Percentiles rank a stretch among this genome's conserved stretches.
Evolutionary conservation across 2,329 filamentous ascomycete species (phyloP).

Genomic region (Cordyceps fumosorosea): DNA sequence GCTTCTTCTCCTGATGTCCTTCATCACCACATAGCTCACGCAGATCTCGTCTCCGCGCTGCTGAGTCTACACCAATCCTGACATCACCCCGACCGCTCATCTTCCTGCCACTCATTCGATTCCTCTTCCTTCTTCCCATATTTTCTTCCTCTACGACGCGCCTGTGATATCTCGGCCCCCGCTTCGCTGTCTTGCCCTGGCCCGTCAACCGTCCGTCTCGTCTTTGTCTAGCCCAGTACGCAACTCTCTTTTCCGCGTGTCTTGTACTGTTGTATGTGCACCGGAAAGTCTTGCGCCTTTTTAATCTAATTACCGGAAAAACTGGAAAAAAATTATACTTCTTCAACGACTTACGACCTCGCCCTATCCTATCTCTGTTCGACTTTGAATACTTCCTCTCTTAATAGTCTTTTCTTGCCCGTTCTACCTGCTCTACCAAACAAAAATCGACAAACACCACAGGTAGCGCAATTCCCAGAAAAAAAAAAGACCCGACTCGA

Average conservation of each 20-base stretch:
- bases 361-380: not conserved
- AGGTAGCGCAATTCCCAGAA: not conserved
- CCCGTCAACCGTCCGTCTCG: not conserved
- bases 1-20: constrained; percentile 5
- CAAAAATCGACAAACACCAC: not conserved
- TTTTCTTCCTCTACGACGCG: constrained; percentile 4
- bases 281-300: not conserved
- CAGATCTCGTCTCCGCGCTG: constrained; percentile 14
- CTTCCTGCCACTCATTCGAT: constrained; percentile 8
- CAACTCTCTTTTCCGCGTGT: not conserved
- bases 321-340: not conserved
- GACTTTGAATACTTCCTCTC: not conserved
- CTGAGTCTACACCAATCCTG: constrained; percentile 2
- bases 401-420: not conserved
- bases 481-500: not conserved
- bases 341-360: constrained; percentile 7
- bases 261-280: not conserved
- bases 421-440: not conserved
- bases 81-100: not conserved
- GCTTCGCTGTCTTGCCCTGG: constrained; percentile 1
- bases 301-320: constrained; percentile 4
- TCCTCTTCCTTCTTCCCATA: not conserved
- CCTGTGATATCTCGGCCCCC: constrained; percentile 7
- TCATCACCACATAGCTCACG: constrained; percentile 8
- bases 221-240: not conserved